Evolutionary conservation across 176 grass and related monocot species (phyloP).

Genomic region (Carex scoparia): DNA sequence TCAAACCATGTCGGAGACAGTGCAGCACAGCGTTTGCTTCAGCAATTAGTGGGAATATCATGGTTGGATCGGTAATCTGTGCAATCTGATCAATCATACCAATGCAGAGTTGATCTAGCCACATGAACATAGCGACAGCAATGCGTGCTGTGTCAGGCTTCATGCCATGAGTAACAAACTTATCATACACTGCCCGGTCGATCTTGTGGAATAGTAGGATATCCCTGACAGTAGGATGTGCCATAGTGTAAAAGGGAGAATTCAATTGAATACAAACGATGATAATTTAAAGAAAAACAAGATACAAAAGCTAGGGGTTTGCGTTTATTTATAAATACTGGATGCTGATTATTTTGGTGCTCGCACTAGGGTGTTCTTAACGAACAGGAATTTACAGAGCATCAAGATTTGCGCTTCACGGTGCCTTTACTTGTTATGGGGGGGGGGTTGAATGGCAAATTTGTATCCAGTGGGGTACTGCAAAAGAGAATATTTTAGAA

Average conservation of each 20-base stretch:
- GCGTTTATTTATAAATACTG: not conserved
- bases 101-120: slow-evolving; percentile 32
- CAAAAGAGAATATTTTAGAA: no score
- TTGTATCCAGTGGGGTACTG: no score
- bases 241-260: slow-evolving; percentile 12
- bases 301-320: not conserved
- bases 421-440: not conserved
- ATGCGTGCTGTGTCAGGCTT: slow-evolving; percentile 31
- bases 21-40: slow-evolving; percentile 37
- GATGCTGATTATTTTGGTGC: not conserved
- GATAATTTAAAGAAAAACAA: not conserved
- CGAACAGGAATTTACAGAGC: not conserved
- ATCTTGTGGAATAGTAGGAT: slow-evolving; percentile 32
- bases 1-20: slow-evolving; percentile 26
- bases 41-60: not conserved
- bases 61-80: not conserved
- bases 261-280: not conserved
- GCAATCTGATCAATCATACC: slow-evolving; percentile 4
- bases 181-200: slow-evolving; percentile 35
- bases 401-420: not conserved
- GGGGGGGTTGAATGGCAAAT: no score
- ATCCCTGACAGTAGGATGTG: slow-evolving; percentile 29
- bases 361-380: not conserved
- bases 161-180: slow-evolving; percentile 4
- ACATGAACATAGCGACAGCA: slow-evolving; percentile 41